Evolutionary conservation across 2,329 filamentous ascomycete genomes (phyloP).

Genomic region (Colletotrichum sp.): DNA sequence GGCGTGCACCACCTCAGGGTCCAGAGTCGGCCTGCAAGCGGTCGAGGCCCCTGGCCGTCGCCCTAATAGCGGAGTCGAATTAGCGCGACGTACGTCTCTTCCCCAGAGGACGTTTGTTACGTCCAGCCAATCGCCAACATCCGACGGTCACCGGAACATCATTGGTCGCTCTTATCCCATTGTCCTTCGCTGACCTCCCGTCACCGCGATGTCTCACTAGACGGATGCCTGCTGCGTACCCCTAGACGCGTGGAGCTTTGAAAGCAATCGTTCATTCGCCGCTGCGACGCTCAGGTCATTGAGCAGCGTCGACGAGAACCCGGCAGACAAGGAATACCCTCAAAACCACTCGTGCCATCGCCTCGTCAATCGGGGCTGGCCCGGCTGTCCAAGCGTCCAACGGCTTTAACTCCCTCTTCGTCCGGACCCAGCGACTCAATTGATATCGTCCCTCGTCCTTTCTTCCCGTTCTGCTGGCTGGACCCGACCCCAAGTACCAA

Average conservation of each 20-base stretch:
- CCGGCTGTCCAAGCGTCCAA: not conserved
- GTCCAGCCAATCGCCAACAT: slow-evolving; percentile 13
- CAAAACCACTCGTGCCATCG: not conserved
- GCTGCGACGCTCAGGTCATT: not conserved
- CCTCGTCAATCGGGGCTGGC: not conserved
- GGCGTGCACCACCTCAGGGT: not conserved
- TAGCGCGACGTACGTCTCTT: not conserved
- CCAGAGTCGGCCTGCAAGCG: not conserved
- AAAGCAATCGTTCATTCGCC: not conserved
- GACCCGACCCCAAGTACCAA: not conserved
- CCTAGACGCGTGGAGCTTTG: not conserved
- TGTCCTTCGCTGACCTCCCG: not conserved
- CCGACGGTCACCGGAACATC: slow-evolving; percentile 2
- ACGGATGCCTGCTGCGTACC: not conserved
- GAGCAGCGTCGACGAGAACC: not conserved
- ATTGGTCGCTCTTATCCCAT: not conserved
- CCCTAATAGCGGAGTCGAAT: slow-evolving; percentile 10
- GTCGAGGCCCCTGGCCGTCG: not conserved
- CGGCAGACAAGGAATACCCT: not conserved
- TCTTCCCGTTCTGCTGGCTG: not conserved
- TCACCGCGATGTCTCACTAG: not conserved
- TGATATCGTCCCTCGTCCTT: not conserved
- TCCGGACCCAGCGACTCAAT: not conserved
- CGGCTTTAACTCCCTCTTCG: not conserved
- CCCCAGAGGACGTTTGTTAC: not conserved